phyloP scores from a whole-genome alignment of 805 yeast species.

The Nakazawaea molendinolei region DNA sequence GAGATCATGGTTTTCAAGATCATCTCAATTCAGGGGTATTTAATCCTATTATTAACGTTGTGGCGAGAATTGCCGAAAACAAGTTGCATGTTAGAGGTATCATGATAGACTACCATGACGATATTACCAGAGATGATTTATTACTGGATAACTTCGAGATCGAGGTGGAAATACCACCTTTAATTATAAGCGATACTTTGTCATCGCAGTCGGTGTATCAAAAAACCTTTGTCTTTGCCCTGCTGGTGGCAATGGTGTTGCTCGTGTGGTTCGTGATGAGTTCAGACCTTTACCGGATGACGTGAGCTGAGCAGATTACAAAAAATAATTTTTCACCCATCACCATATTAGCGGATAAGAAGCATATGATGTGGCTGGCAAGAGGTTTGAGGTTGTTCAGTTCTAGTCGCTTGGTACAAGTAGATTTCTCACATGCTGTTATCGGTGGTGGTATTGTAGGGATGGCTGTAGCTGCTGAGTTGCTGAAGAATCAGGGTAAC shows the following conservation, averaged over 20 bases:
- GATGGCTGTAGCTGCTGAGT: conserved; percentile 68
- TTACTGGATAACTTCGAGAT: conserved; percentile 5
- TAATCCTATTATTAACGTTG: conserved; percentile 8
- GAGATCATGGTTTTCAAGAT: conserved; percentile 10
- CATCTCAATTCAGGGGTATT: conserved; percentile 4
- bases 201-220: too few relatives aligned
- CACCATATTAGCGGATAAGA: too few relatives aligned
- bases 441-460: conserved; percentile 88
- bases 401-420: neutral
- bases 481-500: conserved; percentile 38
- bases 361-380: too few relatives aligned
- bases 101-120: conserved; percentile 6
- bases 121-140: conserved; percentile 7
- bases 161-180: conserved; percentile 2
- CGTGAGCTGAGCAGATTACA: too few relatives aligned
- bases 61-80: neutral
- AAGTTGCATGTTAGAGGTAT: conserved; percentile 5
- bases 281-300: conserved; percentile 3
- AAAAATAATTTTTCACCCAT: too few relatives aligned
- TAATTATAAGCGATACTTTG: neutral
- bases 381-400: conserved; percentile 4
- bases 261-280: neutral
- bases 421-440: conserved; percentile 63
- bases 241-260: neutral
- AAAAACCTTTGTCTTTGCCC: neutral